Base-by-base conservation (phyloP, 2,329 filamentous ascomycete genomes). In the Penicillium sp. region DNA sequence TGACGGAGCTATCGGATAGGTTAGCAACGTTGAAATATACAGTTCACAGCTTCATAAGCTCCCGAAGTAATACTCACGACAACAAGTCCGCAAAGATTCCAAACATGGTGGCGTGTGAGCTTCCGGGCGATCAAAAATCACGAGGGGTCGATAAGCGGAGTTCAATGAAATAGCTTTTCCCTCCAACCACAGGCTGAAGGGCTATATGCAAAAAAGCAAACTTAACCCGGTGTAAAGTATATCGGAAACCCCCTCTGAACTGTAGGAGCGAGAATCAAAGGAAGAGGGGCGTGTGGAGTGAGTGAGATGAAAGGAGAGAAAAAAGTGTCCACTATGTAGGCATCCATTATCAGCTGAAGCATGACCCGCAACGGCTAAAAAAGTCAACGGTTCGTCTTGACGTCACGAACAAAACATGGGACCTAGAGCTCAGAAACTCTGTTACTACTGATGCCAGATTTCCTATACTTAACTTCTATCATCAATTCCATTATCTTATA, bases 71-170 rank as follows among this genome's bases (percentile, higher is more conserved):
- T 10, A 70, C 88, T 80, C 80, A 92, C 89, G 89, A 91, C 75
- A 92, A 80, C 67, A 92, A 80, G 77, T 91, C 89, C 67, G 90
- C 86, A 67, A 92, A 84, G 67, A 92, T 84, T 76, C 89, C 88
- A 71, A 93, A 92, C 89, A 93, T 91, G 76, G 55, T 77, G 68
- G 45, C 25, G 29, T n/a, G 39, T 54, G 47, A 42, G 39, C 27
- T 19, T 21, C 47, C 27, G n/a, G 51, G 33, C 43, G 50, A 49
- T 23, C 33, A 50, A 51, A 59, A 55, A 46, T 50, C 31, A 49
- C 39, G 54, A 55, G 51, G 57, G 54, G 53, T 57, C 26, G 43
- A 48, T 35, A 53, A 61, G 50, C 39, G 25, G 29, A 16, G 43
- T 9, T 19, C 31, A 50, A 63, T 54, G n/a, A 54, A 50, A 53